Base-by-base conservation (phyloP, 2,329 filamentous ascomycete genomes). In the Byssothecium circinans region DNA sequence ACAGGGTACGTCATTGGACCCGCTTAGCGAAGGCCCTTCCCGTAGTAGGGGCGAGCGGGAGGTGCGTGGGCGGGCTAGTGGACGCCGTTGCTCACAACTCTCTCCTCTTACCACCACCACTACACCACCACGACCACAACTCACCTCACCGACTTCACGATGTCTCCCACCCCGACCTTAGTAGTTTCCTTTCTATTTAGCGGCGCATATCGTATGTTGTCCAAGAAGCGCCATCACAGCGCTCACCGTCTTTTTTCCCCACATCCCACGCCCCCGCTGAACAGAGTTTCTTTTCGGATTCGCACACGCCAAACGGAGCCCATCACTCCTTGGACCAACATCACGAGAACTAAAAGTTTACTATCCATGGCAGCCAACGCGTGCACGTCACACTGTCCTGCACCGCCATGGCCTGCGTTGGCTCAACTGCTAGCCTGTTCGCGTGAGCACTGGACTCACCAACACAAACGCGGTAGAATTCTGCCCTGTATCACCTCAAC, bases 31-130 rank as follows among this genome's bases (percentile, higher is more conserved):
- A 18, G 36, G 35, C 7, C n/a, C 10, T 8, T 2, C 3, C 15
- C 7, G n/a, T 19, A 35, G 17, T 35, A 4, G 14, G 2, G 2
- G 23, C 15, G 10, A 14, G 15, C 29, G 10, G 11, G 41, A 40
- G 46, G 41, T 22, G 30, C 53, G 56, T 58, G 56, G 50, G 53
- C 36, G 34, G 8, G n/a, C 38, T 33, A 52, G 49, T 57, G 49
- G 51, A 38, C 42, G 35, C 38, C 44, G 8, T 41, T n/a, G 6
- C 6, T 23, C 42, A 34, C 37, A 20, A 29, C 30, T 18, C 22
- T 35, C 41, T 19, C 38, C 23, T 10, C 7, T 3, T 18, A 20
- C 11, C 14, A n/a, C 29, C 5, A 32, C 29, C 29, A 32, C 29
- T 14, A 32, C 29, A 19, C 25, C 25, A n/a, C 27, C 27, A n/a